A percentile compares a stretch with the other conserved stretches of the same genome.
Conservation (phyloP, 768 basidiomycete species). For the Macrolepiota dolichaula region DNA sequence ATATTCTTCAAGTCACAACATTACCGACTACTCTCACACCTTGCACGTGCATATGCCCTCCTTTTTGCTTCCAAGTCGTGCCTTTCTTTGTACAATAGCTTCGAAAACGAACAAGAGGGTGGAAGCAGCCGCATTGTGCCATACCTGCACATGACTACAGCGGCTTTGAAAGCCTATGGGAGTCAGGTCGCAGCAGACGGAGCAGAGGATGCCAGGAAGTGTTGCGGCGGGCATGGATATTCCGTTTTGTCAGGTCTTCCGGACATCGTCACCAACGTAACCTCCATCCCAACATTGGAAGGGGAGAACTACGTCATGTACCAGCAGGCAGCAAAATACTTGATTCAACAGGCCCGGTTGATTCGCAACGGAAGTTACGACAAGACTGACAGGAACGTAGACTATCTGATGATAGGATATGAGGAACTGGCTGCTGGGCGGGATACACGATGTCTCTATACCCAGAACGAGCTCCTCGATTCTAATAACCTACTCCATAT, state of each 20-base stretch:
- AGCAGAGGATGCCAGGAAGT: constrained; percentile 23
- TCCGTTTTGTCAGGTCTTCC: constrained; percentile 22
- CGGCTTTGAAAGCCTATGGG: constrained; percentile 21
- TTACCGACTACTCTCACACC: constrained; percentile 17
- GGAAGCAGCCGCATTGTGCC: constrained; percentile 14
- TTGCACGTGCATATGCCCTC: constrained; percentile 19
- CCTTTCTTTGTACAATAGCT: constrained; percentile 13
- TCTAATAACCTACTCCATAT: constrained; percentile 14
- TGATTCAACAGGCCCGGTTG: constrained; percentile 16
- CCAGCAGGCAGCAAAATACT: constrained; percentile 23
- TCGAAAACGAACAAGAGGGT: constrained; percentile 5
- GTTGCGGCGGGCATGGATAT: constrained; percentile 24
- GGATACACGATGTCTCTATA: background rate
- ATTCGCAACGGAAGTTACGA: background rate
- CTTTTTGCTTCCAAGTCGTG: constrained; percentile 17
- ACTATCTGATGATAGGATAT: background rate
- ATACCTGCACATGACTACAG: constrained; percentile 16
- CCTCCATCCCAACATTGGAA: constrained; percentile 19
- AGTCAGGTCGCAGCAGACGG: constrained; percentile 21
- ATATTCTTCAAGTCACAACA: constrained; percentile 22
- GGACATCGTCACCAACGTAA: constrained; percentile 14
- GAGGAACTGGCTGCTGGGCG: background rate
- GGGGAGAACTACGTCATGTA: constrained; percentile 27
- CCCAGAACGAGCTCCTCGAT: constrained; percentile 15
- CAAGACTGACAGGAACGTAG: background rate